These are phyloP conservation scores for Coemansia asiatica DNA, from an alignment of 192 early-diverging fungal species.

Conservation along the genomic window DNA sequence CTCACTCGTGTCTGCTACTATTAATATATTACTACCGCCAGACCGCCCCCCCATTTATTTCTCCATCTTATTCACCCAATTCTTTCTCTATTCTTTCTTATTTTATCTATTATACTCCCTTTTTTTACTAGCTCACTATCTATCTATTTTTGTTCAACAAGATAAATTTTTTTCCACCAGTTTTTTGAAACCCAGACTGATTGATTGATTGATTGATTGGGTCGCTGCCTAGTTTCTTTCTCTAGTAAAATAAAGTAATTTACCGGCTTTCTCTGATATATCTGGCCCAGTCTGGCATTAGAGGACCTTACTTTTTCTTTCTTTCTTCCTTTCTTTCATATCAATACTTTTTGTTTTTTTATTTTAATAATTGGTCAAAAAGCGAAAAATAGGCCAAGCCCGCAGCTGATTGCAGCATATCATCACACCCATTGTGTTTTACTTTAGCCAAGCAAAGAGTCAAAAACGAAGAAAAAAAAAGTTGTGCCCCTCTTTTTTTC, in stretches of 20 bases:
- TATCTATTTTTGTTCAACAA: neutral
- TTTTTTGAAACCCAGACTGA: conserved; percentile 14
- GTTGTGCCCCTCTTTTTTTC: no score
- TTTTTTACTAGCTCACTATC: no score
- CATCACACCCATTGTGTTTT: no score
- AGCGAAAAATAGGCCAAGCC: no score
- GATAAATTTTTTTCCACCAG: neutral
- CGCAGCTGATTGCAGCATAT: no score
- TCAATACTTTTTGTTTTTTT: no score
- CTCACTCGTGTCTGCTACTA: conserved; percentile 1
- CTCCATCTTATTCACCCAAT: neutral
- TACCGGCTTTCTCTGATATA: neutral
- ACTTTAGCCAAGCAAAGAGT: no score
- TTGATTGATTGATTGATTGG: conserved; percentile 6
- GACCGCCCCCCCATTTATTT: conserved; percentile 6
- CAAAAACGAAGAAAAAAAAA: no score
- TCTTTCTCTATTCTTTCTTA: conserved; percentile 4
- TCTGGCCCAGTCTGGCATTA: conserved; percentile 4
- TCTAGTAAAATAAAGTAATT: neutral
- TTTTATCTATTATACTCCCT: conserved; percentile 2
- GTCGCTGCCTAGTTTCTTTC: neutral
- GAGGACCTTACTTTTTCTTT: no score
- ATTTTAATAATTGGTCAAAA: no score
- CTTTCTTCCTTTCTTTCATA: no score
- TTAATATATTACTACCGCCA: conserved; percentile 10